Conservation (phyloP, 106 monocot species). For the Apostasia shenzhenica region DNA sequence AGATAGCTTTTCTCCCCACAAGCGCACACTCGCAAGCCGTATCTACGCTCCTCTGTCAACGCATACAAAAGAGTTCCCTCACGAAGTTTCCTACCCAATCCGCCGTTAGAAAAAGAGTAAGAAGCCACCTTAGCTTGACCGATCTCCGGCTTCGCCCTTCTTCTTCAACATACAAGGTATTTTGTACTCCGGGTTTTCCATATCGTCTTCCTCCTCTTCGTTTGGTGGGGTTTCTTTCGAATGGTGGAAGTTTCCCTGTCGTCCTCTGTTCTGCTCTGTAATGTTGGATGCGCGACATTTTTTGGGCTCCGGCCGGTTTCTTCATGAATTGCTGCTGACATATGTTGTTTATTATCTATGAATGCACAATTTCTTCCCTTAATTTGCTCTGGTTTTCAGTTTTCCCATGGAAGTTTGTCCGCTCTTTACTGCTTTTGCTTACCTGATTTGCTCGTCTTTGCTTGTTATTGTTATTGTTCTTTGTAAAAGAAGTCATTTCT, state of each 20-base stretch:
- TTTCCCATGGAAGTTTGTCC: not conserved
- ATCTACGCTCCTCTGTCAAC: slow-evolving; percentile 29
- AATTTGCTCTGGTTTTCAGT: not conserved
- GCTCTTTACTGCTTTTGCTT: not conserved
- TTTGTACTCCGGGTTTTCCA: not conserved
- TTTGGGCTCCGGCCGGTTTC: not conserved
- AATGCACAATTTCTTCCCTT: too few relatives aligned
- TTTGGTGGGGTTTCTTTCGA: not conserved
- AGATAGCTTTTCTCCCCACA: slow-evolving; percentile 7
- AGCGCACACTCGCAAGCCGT: not conserved
- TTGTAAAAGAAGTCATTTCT: not conserved
- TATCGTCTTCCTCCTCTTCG: not conserved
- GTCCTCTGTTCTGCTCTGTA: not conserved
- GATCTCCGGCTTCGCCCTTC: not conserved
- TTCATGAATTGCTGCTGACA: too few relatives aligned
- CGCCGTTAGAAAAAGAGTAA: slow-evolving; percentile 18
- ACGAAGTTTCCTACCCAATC: slow-evolving; percentile 46
- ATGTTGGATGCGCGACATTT: not conserved
- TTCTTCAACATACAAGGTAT: not conserved
- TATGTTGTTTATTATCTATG: too few relatives aligned
- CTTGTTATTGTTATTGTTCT: not conserved
- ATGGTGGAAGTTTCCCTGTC: not conserved
- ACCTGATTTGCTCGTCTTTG: not conserved
- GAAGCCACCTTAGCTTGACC: not conserved
- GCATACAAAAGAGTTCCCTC: slow-evolving; percentile 46